These are phyloP conservation scores for Lactarius pseudohatsudake DNA, from an alignment of 768 basidiomycete genomes.

Conservation along the genomic window DNA sequence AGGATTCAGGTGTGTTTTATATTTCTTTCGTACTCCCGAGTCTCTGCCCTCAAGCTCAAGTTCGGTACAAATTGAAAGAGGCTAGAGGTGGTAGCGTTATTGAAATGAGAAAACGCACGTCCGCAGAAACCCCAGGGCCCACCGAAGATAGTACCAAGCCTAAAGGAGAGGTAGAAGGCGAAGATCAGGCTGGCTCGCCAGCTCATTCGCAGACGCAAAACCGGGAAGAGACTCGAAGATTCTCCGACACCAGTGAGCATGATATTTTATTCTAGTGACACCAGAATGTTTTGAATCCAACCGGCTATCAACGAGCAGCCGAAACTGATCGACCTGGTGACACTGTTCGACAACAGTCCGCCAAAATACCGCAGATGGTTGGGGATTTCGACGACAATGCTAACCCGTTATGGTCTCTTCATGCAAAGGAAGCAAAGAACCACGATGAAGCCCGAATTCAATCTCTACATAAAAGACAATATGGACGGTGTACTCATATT, in stretches of 20 bases:
- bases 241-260: neutral
- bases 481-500: slow-evolving; percentile 35
- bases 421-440: slow-evolving; percentile 28
- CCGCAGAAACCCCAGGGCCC: neutral
- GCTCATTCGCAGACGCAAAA: neutral
- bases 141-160: neutral
- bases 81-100: no score
- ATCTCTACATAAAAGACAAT: neutral
- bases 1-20: neutral
- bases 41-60: neutral
- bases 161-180: neutral
- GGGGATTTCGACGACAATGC: slow-evolving; percentile 38
- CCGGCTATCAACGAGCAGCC: neutral
- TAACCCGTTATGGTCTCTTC: slow-evolving; percentile 41
- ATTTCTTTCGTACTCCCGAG: neutral
- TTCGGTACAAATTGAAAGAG: neutral
- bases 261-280: neutral
- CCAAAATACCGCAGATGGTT: neutral
- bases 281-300: neutral
- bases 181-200: neutral
- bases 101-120: no score
- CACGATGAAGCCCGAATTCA: neutral
- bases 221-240: neutral
- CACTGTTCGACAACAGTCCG: neutral
- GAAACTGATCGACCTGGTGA: neutral